Evolutionary conservation across 768 basidiomycete species (phyloP), one percentile per base, ranked within the genome.

Genomic region (Boletus tomentosulus): DNA sequence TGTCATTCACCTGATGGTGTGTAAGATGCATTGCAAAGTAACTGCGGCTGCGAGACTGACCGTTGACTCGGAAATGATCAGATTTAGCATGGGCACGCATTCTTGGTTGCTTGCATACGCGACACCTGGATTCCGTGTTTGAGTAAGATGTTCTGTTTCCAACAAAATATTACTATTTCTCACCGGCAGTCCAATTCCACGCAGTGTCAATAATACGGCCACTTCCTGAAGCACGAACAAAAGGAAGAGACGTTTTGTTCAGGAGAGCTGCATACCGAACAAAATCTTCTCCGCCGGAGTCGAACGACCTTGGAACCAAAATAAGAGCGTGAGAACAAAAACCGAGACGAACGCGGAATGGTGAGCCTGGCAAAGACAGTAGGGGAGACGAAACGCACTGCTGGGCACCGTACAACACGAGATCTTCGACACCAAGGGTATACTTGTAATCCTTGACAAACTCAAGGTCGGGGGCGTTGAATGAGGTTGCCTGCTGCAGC

Each of bases 131-230:
- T 13, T 39, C 3, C n/a, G 39, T 1, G 27, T 19, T n/a, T 49
- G 13, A 63, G 47, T 31, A 46, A 38, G 4, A 38, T 12, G 15
- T 19, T 27, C 7, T n/a, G 3, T 41, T 19, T 37, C 16, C 3
- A 5, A 16, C 16, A 6, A 30, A 9, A 35, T 31, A 11, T 33
- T 15, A 1, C 30, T 6, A 12, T 30, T 38, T 15, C 62, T 48
- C 54, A 83, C 87, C 88, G 42, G 73, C 70, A 6, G 74, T 71
- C 88, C 89, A 89, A 61, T 88, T 88, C 12, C 64, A 70, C 1
- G 87, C 87, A 28, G 84, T 82, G 33, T 79, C 70, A 4, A 89
- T 73, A 4, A 89, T 86, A 24, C 89, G 78, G 6, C 61, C 60
- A 8, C 75, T 74, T 15, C 74, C 72, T 1, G 78, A 74, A 2